Evolutionary conservation across 1,284 basidiomycete species (phyloP).

Genomic region (Puccinia polysora): DNA sequence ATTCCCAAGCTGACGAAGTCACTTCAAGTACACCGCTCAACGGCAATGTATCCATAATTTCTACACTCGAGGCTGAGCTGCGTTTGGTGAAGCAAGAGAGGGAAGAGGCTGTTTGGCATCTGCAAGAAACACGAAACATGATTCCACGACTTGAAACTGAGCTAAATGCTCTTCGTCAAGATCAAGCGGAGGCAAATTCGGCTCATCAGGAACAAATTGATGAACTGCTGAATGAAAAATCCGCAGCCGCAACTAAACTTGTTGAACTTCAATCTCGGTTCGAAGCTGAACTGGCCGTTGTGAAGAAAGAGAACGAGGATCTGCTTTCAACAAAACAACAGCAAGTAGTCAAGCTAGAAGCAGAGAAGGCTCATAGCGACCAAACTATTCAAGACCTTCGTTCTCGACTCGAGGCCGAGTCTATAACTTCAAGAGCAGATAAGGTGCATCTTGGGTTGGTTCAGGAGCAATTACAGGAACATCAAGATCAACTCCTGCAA

Average conservation of each 20-base stretch:
- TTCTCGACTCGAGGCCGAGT: conserved; percentile 21
- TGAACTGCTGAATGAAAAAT: conserved; percentile 3
- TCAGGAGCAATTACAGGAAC: conserved; percentile 13
- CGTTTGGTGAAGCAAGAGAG: conserved; percentile 3
- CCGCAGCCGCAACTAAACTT: not conserved
- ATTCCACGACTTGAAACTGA: conserved; percentile 13
- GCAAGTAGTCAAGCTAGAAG: not conserved
- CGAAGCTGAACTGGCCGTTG: not conserved
- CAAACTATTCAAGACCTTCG: not conserved
- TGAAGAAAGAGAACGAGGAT: conserved; percentile 12
- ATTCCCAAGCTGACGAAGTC: conserved; percentile 1
- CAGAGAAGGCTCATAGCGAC: not conserved
- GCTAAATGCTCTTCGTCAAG: not conserved
- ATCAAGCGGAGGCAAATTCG: not conserved
- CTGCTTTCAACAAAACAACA: not conserved
- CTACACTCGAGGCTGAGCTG: conserved; percentile 13
- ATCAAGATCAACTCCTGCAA: conserved; percentile 1
- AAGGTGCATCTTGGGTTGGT: not conserved
- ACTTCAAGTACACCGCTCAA: conserved; percentile 8
- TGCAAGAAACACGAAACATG: conserved; percentile 2
- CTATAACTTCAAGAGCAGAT: not conserved
- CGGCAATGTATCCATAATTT: not conserved
- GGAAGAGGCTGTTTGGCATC: not conserved
- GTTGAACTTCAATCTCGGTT: conserved; percentile 17
- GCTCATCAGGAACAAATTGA: conserved; percentile 7